A percentile compares a stretch with the other conserved stretches of the same genome.
Conservation (phyloP, 768 basidiomycete genomes). For the Pleurotus pulmonarius region DNA sequence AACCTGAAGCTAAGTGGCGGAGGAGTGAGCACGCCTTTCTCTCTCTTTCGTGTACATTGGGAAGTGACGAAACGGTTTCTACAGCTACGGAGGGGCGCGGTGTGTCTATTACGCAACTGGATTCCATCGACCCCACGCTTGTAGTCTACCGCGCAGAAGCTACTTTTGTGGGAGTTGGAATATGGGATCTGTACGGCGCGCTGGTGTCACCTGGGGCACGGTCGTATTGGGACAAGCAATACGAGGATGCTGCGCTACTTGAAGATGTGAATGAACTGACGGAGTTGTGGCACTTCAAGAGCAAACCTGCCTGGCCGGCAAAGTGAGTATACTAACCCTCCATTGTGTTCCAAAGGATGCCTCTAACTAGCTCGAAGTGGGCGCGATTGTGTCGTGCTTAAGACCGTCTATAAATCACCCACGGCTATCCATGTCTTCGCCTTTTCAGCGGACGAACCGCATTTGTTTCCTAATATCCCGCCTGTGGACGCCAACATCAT, state of each 20-base stretch:
- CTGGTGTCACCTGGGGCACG: slow-evolving; percentile 85
- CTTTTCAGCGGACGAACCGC: slow-evolving; percentile 88
- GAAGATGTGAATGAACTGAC: slow-evolving; percentile 90
- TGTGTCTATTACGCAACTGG: slow-evolving; percentile 91
- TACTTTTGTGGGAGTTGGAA: slow-evolving; percentile 90
- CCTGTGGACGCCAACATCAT: slow-evolving; percentile 72
- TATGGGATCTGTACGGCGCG: slow-evolving; percentile 92
- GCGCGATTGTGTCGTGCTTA: slow-evolving; percentile 85
- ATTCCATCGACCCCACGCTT: slow-evolving; percentile 95
- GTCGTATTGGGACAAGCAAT: slow-evolving; percentile 83
- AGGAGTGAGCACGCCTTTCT: slow-evolving; percentile 51
- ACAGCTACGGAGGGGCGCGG: slow-evolving; percentile 81
- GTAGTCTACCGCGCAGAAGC: slow-evolving; percentile 97
- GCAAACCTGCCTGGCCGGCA: slow-evolving; percentile 90
- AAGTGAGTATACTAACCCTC: slow-evolving; percentile 54
- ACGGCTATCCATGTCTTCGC: slow-evolving; percentile 93
- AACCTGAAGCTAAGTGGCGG: slow-evolving; percentile 97
- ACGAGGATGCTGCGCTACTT: slow-evolving; percentile 80
- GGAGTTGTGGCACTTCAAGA: slow-evolving; percentile 91
- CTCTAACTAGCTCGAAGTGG: slow-evolving; percentile 47
- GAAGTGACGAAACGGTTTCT: slow-evolving; percentile 9
- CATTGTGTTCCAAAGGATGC: slow-evolving; percentile 11
- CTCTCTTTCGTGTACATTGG: slow-evolving; percentile 6
- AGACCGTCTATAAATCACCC: slow-evolving; percentile 96
- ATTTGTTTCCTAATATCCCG: slow-evolving; percentile 76